A percentile compares a stretch with the other conserved stretches of the same genome.
These are phyloP conservation scores for Aspergillus chevalieri DNA, from an alignment of 2,329 filamentous ascomycete genomes.

Conservation along the genomic window DNA sequence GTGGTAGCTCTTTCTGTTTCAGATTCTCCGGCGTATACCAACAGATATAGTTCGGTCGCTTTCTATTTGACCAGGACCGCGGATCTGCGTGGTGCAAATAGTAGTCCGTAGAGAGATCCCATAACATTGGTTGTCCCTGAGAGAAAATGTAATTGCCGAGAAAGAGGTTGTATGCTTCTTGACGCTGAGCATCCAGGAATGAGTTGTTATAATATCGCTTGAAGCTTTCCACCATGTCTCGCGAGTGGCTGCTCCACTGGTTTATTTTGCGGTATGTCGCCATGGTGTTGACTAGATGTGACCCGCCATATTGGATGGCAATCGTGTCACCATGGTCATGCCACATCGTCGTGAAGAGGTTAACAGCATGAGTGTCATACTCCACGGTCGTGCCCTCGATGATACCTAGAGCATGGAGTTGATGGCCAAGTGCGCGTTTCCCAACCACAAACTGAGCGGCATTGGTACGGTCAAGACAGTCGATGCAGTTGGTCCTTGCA, in stretches of 20 bases:
- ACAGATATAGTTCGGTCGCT: constrained; percentile 67
- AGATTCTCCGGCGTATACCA: constrained; percentile 80
- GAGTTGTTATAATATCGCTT: constrained; percentile 99
- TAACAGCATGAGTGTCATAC: constrained; percentile 93
- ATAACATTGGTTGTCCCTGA: constrained; percentile 87
- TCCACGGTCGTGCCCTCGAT: constrained; percentile 72
- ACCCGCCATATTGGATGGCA: constrained; percentile 94
- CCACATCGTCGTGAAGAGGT: constrained; percentile 97
- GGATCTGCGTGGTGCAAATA: constrained; percentile 90
- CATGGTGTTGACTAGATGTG: constrained; percentile 98
- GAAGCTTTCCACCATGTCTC: constrained; percentile 99
- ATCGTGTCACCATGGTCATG: constrained; percentile 97
- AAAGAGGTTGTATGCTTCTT: constrained; percentile 97
- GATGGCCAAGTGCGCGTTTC: constrained; percentile 84
- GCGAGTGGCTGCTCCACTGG: constrained; percentile 94
- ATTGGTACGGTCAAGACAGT: constrained; percentile 94
- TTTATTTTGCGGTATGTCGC: constrained; percentile 98
- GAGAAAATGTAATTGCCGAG: constrained; percentile 90
- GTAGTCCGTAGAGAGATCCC: constrained; percentile 92
- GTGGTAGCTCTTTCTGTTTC: constrained; percentile 55
- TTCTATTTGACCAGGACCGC: constrained; percentile 60
- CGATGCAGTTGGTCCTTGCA: constrained; percentile 93
- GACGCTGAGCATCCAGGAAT: constrained; percentile 92
- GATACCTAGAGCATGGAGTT: constrained; percentile 85
- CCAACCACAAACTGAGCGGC: constrained; percentile 97